Evolutionary conservation across 2,329 filamentous ascomycete genomes (phyloP), one percentile per base, ranked within the genome.

Genomic region (Pyrenophora graminea): DNA sequence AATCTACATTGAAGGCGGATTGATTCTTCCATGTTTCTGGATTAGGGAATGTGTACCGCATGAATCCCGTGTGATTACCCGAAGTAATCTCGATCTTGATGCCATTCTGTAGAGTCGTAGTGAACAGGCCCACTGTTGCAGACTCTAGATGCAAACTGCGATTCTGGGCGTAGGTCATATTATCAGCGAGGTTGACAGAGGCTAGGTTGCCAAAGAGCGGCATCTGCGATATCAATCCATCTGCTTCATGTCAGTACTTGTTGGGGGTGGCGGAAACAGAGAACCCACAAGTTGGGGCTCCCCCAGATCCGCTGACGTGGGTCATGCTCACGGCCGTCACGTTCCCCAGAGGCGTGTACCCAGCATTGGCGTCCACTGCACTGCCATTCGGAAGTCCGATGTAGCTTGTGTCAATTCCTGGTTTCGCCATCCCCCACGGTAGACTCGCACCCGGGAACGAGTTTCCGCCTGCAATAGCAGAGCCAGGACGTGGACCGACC

Each of bases 401-500:
- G 55, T 68, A 51, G 21, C 39, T 55, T 31, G 53, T 55, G 27
- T 69, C 67, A 12, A 69, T 67, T 23, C 67, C 67, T 4, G 59
- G 49, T 47, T 70, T 69, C 13, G 63, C 67, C 48, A 68, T 62
- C 5, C 51, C 59, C 55, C 63, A 69, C 15, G 67, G 67, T 8
- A 61, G 25, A 33, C 57, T 53, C 8, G 65, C 59, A 12, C 65
- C 65, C 3, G 63, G 62, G 30, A 68, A 69, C 12, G 56, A 57
- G 25, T 69, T 65, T 23, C 65, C 64, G 9, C 63, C 61, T 27
- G 53, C 63, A 33, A 66, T 54, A 3, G 49, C 53, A 27, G 49
- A 53, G 3, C 73, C 72, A 8, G 70, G 54, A 17, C 58, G 65
- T 1, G 73, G 67, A 5, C 74, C 74, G 48, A 74, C 72, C 0